Percentiles rank a stretch among this genome's conserved stretches.
Conservation (phyloP, 768 basidiomycete genomes). For the Russula virescens region DNA sequence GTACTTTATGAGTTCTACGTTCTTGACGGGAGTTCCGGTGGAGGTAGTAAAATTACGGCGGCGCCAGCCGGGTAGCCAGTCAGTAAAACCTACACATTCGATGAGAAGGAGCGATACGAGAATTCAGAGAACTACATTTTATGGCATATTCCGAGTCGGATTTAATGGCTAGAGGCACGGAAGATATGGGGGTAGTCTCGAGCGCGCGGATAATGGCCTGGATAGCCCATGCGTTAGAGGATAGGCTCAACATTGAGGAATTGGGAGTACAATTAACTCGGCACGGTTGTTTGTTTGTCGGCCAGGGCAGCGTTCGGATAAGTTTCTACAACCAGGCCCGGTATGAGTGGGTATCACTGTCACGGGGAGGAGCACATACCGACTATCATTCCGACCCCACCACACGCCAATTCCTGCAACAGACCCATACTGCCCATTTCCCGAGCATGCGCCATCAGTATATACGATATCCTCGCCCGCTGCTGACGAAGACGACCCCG, state of each 20-base stretch:
- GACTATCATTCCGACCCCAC: constrained; percentile 67
- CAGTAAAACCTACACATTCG: constrained; percentile 50
- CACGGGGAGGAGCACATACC: constrained; percentile 36
- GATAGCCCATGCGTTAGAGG: background rate
- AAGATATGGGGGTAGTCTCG: constrained; percentile 58
- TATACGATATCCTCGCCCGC: constrained; percentile 53
- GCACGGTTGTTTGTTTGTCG: constrained; percentile 85
- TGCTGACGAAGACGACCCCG: constrained; percentile 26
- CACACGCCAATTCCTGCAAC: constrained; percentile 85
- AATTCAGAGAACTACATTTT: constrained; percentile 44
- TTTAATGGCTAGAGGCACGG: constrained; percentile 61
- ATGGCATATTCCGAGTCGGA: constrained; percentile 86
- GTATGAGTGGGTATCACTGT: background rate
- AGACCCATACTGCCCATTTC: constrained; percentile 65
- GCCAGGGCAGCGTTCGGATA: constrained; percentile 78
- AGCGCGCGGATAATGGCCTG: constrained; percentile 83
- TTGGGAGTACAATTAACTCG: constrained; percentile 64
- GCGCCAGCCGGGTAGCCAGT: constrained; percentile 69
- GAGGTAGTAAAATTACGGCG: constrained; percentile 45
- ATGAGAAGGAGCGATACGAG: constrained; percentile 13
- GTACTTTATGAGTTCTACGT: constrained; percentile 65
- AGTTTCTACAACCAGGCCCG: constrained; percentile 47
- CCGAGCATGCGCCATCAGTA: constrained; percentile 81
- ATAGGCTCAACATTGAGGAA: background rate
- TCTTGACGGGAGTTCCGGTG: constrained; percentile 58